Conservation (phyloP, 2,329 filamentous ascomycete genomes). For the Polychaeton citri region DNA sequence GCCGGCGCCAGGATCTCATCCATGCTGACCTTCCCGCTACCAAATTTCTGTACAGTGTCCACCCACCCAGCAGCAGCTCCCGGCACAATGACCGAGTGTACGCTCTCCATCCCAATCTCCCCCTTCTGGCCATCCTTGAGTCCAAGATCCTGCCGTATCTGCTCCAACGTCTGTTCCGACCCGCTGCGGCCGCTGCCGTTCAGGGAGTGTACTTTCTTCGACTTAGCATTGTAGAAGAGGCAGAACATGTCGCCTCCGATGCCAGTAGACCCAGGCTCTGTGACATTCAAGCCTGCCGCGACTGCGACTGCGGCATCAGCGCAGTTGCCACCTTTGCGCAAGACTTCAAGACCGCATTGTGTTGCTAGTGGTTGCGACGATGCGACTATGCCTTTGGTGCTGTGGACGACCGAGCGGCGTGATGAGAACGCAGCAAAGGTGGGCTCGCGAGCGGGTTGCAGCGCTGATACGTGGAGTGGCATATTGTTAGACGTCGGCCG, state of each 20-base stretch:
- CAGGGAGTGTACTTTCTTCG: slow-evolving; percentile 67
- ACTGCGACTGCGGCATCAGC: slow-evolving; percentile 95
- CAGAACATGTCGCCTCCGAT: slow-evolving; percentile 98
- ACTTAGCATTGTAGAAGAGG: slow-evolving; percentile 76
- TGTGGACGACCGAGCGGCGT: slow-evolving; percentile 83
- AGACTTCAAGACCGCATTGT: slow-evolving; percentile 70
- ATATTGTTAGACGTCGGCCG: slow-evolving; percentile 22
- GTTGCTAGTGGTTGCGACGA: slow-evolving; percentile 83
- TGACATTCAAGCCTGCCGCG: slow-evolving; percentile 83
- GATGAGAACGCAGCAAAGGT: slow-evolving; percentile 57
- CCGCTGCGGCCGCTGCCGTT: slow-evolving; percentile 88
- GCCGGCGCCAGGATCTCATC: slow-evolving; percentile 70
- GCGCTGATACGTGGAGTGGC: slow-evolving; percentile 35
- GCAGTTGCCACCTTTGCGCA: slow-evolving; percentile 84
- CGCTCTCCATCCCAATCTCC: slow-evolving; percentile 59
- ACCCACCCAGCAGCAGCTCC: slow-evolving; percentile 90
- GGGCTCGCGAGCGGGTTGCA: slow-evolving; percentile 37
- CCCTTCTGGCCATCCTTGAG: slow-evolving; percentile 43
- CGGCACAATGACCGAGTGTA: slow-evolving; percentile 74
- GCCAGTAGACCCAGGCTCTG: slow-evolving; percentile 82
- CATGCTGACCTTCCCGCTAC: slow-evolving; percentile 69
- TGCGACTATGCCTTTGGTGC: slow-evolving; percentile 79
- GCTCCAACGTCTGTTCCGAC: slow-evolving; percentile 53
- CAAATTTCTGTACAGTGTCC: slow-evolving; percentile 76
- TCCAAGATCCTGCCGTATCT: slow-evolving; percentile 55